Conservation (phyloP, 345 rosid species). For the Citrus reticulata region DNA sequence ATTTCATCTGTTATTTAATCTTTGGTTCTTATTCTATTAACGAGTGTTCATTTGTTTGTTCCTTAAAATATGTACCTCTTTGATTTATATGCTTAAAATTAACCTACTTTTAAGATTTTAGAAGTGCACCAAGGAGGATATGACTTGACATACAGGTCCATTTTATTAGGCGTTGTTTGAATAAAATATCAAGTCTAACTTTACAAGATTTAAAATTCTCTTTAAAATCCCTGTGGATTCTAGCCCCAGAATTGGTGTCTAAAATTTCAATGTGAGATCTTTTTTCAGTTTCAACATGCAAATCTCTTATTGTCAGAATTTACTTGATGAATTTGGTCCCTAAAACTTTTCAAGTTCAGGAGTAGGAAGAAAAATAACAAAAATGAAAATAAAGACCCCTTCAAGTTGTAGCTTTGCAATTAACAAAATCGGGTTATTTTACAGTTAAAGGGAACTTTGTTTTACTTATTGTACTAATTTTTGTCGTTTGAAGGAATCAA, state of each 20-base stretch:
- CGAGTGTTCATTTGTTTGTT: not conserved
- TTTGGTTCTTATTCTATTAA: not conserved
- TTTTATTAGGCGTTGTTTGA: too few relatives aligned
- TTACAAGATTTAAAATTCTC: not conserved
- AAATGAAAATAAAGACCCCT: not conserved
- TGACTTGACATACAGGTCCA: too few relatives aligned
- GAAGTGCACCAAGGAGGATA: too few relatives aligned
- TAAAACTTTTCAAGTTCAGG: not conserved
- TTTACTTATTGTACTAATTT: not conserved
- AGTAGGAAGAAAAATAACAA: too few relatives aligned
- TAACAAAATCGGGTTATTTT: not conserved
- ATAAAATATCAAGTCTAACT: too few relatives aligned
- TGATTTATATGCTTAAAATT: too few relatives aligned
- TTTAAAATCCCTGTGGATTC: not conserved
- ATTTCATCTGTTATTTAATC: too few relatives aligned
- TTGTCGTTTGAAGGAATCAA: not conserved
- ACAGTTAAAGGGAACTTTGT: not conserved
- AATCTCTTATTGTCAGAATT: not conserved
- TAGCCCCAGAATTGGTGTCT: too few relatives aligned
- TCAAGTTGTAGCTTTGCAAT: not conserved
- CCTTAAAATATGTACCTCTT: too few relatives aligned
- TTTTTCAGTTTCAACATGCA: not conserved
- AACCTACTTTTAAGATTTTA: too few relatives aligned
- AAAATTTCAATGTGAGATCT: not conserved
- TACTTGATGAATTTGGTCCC: not conserved